These are phyloP conservation scores for Leptographium radiaticola DNA, from an alignment of 2,329 filamentous ascomycete genomes.

Conservation along the genomic window DNA sequence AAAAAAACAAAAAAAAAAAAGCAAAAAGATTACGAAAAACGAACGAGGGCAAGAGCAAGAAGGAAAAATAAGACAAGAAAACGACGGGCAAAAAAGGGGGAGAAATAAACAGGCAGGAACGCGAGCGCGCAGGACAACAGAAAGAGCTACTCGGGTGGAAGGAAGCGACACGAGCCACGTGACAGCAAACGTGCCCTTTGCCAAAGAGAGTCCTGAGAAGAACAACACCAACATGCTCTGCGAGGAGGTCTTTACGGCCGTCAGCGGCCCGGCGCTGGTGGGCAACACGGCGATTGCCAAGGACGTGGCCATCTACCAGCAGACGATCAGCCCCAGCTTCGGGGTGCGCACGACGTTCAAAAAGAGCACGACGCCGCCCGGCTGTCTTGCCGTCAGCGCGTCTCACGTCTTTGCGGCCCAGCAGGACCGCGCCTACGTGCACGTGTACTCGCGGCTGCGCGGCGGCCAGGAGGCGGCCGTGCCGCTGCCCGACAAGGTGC, in stretches of 20 bases:
- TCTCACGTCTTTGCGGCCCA: slow-evolving; percentile 88
- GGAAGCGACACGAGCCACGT: not conserved
- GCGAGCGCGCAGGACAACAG: not conserved
- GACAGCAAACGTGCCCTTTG: not conserved
- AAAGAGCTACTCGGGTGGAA: not conserved
- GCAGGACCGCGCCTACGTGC: slow-evolving; percentile 78
- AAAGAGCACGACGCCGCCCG: slow-evolving; percentile 72
- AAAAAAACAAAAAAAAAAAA: not conserved
- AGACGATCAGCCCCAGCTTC: slow-evolving; percentile 67
- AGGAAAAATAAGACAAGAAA: not conserved
- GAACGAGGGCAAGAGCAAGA: not conserved
- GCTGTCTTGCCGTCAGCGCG: slow-evolving; percentile 66
- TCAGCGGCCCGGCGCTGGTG: slow-evolving; percentile 42
- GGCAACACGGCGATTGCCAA: slow-evolving; percentile 53
- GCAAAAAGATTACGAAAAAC: not conserved
- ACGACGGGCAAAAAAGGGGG: not conserved
- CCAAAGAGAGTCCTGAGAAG: no score
- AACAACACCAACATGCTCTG: slow-evolving; percentile 37
- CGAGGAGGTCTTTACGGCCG: slow-evolving; percentile 46
- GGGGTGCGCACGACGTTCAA: slow-evolving; percentile 72
- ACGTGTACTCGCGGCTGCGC: slow-evolving; percentile 76
- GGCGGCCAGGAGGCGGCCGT: slow-evolving; percentile 82
- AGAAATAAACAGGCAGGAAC: not conserved
- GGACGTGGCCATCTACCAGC: slow-evolving; percentile 78
- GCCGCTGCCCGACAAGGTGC: slow-evolving; percentile 77